Evolutionary conservation across 441 rosid species (phyloP).

Genomic region (Raphanus hybrid): DNA sequence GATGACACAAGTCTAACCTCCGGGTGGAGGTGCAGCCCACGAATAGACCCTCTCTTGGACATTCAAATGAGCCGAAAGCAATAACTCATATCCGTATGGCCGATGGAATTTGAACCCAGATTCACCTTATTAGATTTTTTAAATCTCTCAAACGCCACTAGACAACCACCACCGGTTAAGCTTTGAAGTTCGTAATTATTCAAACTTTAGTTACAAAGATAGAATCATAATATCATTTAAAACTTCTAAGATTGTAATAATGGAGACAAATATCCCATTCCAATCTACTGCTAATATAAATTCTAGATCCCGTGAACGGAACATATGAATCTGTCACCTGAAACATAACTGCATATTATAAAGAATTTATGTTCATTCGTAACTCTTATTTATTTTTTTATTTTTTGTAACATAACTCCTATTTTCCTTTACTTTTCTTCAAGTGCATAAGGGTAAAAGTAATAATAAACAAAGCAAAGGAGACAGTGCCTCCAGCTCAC

Average conservation of each 20-base stretch:
- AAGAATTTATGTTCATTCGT: slow-evolving; percentile 7
- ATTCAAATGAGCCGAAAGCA: too few relatives aligned
- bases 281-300: background rate
- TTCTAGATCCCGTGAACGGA: slow-evolving; percentile 28
- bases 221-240: slow-evolving; percentile 3
- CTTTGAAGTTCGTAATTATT: background rate
- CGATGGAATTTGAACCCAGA: too few relatives aligned
- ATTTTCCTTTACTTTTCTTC: background rate
- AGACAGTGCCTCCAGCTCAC: slow-evolving; percentile 43
- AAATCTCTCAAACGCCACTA: too few relatives aligned
- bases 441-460: slow-evolving; percentile 13
- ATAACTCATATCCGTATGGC: too few relatives aligned
- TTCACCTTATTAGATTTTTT: too few relatives aligned
- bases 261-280: slow-evolving; percentile 14
- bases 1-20: too few relatives aligned
- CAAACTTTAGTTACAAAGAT: background rate
- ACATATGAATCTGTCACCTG: slow-evolving; percentile 31
- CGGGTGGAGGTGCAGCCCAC: too few relatives aligned
- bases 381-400: background rate
- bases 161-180: too few relatives aligned
- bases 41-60: too few relatives aligned
- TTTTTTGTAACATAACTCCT: too few relatives aligned
- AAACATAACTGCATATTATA: slow-evolving; percentile 24
- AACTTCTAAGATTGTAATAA: background rate
- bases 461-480: slow-evolving; percentile 7